phyloP scores from a whole-genome alignment of 116 monocot species.

The Trichopus zeylanicus region DNA sequence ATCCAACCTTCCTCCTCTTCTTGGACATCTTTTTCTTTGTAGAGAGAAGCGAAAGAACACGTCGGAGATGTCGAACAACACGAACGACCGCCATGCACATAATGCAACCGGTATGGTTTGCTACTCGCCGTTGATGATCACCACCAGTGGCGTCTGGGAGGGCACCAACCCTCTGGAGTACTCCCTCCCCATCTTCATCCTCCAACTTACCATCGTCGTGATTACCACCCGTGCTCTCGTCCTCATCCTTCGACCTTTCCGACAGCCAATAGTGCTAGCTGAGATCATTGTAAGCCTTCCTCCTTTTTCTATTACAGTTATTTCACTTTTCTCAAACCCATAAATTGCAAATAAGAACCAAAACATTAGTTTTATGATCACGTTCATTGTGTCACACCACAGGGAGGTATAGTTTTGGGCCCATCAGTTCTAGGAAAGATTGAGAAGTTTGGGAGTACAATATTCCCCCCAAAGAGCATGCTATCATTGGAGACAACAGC shows the following conservation, averaged over 20 bases:
- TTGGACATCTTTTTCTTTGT: too few species aligned
- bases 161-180: constrained; percentile 47
- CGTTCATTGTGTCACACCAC: background rate
- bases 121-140: constrained; percentile 42
- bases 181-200: constrained; percentile 65
- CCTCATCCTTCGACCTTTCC: constrained; percentile 48
- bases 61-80: too few species aligned
- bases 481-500: constrained; percentile 49
- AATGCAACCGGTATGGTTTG: too few species aligned
- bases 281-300: constrained; percentile 50
- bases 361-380: too few species aligned
- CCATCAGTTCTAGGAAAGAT: constrained; percentile 47
- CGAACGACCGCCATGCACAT: too few species aligned
- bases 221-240: constrained; percentile 41
- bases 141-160: constrained; percentile 58
- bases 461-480: constrained; percentile 57
- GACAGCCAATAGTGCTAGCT: constrained; percentile 60
- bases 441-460: constrained; percentile 3
- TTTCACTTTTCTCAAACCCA: background rate
- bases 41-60: too few species aligned
- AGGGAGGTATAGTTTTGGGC: constrained; percentile 48
- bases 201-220: constrained; percentile 51
- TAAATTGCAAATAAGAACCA: constrained; percentile 7
- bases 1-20: too few species aligned
- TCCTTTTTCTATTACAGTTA: background rate